Evolutionary conservation across 2,329 filamentous ascomycete species (phyloP).

Genomic region (Phialophora verrucosa): DNA sequence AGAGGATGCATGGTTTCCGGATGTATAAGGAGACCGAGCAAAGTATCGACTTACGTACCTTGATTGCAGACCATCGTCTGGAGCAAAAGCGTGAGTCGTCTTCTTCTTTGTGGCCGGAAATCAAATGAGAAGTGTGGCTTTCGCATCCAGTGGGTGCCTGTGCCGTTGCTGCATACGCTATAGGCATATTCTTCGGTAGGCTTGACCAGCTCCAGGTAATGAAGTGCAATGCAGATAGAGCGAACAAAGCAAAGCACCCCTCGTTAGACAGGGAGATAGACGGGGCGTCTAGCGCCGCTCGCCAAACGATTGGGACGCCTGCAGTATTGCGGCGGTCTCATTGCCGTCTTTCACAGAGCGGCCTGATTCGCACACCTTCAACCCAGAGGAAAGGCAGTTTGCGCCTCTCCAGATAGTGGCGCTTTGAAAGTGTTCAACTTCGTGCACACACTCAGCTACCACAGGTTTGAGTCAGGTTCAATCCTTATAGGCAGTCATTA

Average conservation of each 20-base stretch:
- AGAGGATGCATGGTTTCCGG: no score
- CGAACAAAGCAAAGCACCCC: neutral
- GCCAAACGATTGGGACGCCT: neutral
- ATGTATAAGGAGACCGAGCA: no score
- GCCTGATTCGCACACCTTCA: neutral
- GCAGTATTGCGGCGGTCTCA: neutral
- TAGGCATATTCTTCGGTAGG: neutral
- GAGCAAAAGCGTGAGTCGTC: neutral
- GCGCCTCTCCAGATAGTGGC: neutral
- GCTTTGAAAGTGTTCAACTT: neutral
- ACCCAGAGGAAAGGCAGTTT: neutral
- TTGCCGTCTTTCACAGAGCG: neutral
- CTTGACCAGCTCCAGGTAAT: neutral
- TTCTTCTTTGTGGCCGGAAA: neutral
- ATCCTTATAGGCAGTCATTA: neutral
- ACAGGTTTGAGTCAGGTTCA: neutral
- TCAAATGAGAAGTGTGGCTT: neutral
- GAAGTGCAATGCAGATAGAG: neutral
- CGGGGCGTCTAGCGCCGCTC: neutral
- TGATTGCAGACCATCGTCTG: neutral
- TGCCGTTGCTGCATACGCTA: slow-evolving; percentile 9
- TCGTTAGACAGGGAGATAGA: neutral
- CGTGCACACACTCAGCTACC: neutral
- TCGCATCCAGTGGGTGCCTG: neutral
- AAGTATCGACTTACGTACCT: neutral